A percentile compares a stretch with the other conserved stretches of the same genome.
Evolutionary conservation across 225 moss, liverwort and hornwort genomes (phyloP).

Genomic region (Lunularia cruciata): DNA sequence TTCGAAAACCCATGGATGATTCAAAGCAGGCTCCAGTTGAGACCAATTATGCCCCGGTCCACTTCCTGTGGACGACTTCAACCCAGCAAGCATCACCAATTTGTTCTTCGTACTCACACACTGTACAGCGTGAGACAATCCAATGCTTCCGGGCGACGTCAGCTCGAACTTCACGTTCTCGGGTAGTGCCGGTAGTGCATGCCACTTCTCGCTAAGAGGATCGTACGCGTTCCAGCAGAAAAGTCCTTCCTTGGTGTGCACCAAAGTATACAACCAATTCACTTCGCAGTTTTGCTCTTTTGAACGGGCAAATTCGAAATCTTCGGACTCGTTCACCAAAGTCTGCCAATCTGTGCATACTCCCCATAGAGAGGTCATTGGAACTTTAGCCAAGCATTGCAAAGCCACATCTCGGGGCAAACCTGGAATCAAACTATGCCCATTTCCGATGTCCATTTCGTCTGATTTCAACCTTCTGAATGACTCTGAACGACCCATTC

Average conservation of each 20-base stretch:
- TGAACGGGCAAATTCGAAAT: slow-evolving; percentile 44
- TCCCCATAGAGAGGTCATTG: slow-evolving; percentile 43
- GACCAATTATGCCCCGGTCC: slow-evolving; percentile 47
- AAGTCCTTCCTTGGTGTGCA: slow-evolving; percentile 39
- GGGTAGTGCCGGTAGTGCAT: slow-evolving; percentile 55
- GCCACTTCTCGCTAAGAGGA: slow-evolving; percentile 53
- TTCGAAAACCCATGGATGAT: slow-evolving; percentile 69
- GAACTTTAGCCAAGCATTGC: slow-evolving; percentile 63
- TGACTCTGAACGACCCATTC: background rate
- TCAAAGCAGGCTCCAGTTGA: slow-evolving; percentile 67
- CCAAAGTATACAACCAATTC: slow-evolving; percentile 70
- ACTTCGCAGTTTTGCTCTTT: slow-evolving; percentile 25
- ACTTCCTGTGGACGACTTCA: slow-evolving; percentile 33
- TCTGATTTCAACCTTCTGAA: background rate
- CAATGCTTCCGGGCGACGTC: slow-evolving; percentile 66
- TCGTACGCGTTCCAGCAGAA: slow-evolving; percentile 69
- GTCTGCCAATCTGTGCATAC: slow-evolving; percentile 60
- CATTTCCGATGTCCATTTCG: background rate
- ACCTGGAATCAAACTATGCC: slow-evolving; percentile 39
- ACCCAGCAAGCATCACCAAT: slow-evolving; percentile 71
- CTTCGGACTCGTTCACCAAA: slow-evolving; percentile 43
- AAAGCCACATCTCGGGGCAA: slow-evolving; percentile 63
- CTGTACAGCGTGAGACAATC: slow-evolving; percentile 62
- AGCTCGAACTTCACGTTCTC: slow-evolving; percentile 74
- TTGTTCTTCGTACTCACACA: slow-evolving; percentile 58